Percentiles rank a stretch among this genome's conserved stretches.
Conservation (phyloP, 345 rosid species). For the Eucalyptus marginata region DNA sequence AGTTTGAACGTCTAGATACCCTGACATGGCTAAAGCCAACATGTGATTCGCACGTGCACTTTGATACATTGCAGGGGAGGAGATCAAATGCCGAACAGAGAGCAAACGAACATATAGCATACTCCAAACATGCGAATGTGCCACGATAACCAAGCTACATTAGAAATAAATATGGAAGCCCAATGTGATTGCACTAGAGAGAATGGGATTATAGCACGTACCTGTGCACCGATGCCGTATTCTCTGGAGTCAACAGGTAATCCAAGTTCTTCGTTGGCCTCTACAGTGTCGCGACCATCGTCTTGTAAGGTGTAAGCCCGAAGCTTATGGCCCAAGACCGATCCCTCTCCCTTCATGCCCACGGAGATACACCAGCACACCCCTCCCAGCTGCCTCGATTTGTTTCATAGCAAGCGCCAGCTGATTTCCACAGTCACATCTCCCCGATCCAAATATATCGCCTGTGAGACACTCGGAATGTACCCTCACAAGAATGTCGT, state of each 20-base stretch:
- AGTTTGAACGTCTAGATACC: neutral
- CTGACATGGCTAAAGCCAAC: neutral
- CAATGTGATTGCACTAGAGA: neutral
- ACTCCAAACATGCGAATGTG: neutral
- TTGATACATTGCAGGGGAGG: neutral
- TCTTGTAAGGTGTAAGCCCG: slow-evolving; percentile 66
- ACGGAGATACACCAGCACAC: slow-evolving; percentile 82
- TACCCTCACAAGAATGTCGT: slow-evolving; percentile 75
- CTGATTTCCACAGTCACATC: slow-evolving; percentile 72
- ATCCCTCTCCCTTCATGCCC: slow-evolving; percentile 89
- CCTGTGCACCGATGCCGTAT: slow-evolving; percentile 91
- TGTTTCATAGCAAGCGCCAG: slow-evolving; percentile 73
- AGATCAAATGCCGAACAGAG: neutral
- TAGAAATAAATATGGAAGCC: neutral
- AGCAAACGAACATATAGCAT: neutral
- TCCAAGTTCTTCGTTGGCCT: slow-evolving; percentile 53
- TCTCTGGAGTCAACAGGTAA: slow-evolving; percentile 81
- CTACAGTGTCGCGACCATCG: slow-evolving; percentile 51
- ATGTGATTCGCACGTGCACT: neutral
- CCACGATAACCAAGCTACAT: neutral
- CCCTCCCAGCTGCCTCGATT: slow-evolving; percentile 70
- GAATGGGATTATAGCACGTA: neutral
- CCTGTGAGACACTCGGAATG: slow-evolving; percentile 92
- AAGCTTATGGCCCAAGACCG: slow-evolving; percentile 80
- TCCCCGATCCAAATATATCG: slow-evolving; percentile 84